Evolutionary conservation across 768 basidiomycete species (phyloP), one percentile per base, ranked within the genome.

Genomic region (Inosperma sp.): DNA sequence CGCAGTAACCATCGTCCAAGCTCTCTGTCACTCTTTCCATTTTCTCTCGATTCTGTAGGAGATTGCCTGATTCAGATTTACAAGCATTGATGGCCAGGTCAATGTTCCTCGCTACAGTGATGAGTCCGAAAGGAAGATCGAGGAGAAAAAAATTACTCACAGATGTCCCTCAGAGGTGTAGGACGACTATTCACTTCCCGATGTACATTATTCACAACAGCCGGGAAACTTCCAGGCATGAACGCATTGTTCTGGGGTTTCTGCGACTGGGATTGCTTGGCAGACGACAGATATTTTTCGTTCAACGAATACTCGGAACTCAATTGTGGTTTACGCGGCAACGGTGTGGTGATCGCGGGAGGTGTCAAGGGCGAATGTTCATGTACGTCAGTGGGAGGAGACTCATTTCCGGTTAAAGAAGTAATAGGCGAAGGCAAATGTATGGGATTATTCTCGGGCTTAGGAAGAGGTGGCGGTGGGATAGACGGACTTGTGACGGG

Each of bases 1-100:
- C 90, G 56, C 90, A 92, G 60, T 92, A 93, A 3, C 86, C 84
- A 54, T 89, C 86, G 54, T 88, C 74, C n/a, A 86, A 60, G 7
- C 82, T 81, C 61, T 90, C 88, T 56, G 79, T 84, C 26, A 93
- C 79, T 41, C 75, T 71, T 52, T 80, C 78, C 84, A 90, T 85
- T 34, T 80, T 73, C 60, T 84, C 73, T 39, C 80, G 69, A 61
- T 86, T 88, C 43, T 73, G 73, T 8, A 93, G 60, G 13, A 86
- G 59, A 44, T 79, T 74, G 5, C 75, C 74, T 19, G 77, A 77
- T 66, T 93, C 89, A 4, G 80, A 77, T 41, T 78, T 76, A 59
- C 89, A 93, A 2, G 85, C 86, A 47, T 72, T 78, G 55, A 88
- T 76, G 8, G 87, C 87, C 72, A 82, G 77, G 25, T 83, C 76